A percentile compares a stretch with the other conserved stretches of the same genome.
Conservation (phyloP, 352 stramenopile species). For the Phytophthora podocarpi region DNA sequence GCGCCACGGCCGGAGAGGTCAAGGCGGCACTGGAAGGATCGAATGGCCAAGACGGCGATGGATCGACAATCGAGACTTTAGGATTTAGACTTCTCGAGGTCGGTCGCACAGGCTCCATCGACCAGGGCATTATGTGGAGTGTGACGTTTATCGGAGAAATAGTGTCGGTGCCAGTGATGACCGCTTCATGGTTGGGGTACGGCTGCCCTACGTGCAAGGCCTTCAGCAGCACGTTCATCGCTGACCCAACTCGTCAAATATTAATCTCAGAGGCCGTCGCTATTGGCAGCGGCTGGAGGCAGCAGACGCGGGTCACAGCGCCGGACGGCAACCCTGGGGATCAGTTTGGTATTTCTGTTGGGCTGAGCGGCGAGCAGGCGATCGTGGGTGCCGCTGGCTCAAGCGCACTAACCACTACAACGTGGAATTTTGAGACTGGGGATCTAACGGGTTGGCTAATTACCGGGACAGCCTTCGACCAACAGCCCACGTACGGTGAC, state of each 20-base stretch:
- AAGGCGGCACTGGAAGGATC: constrained; percentile 79
- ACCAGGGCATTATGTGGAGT: constrained; percentile 82
- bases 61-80: constrained; percentile 63
- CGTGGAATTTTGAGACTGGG: constrained; percentile 98
- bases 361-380: constrained; percentile 76
- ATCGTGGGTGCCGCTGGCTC: constrained; percentile 77
- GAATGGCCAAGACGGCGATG: constrained; percentile 39
- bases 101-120: constrained; percentile 61
- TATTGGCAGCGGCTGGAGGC: constrained; percentile 59
- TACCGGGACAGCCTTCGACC: constrained; percentile 93
- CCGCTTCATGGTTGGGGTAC: constrained; percentile 60
- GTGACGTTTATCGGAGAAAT: constrained; percentile 86
- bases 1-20: constrained; percentile 66
- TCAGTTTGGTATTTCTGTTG: constrained; percentile 76
- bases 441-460: constrained; percentile 93
- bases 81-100: constrained; percentile 79
- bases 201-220: constrained; percentile 70
- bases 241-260: constrained; percentile 62
- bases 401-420: constrained; percentile 83
- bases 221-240: constrained; percentile 74
- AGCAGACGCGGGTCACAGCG: constrained; percentile 62
- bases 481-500: constrained; percentile 96
- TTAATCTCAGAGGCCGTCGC: constrained; percentile 50
- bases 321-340: constrained; percentile 79
- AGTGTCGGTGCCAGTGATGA: constrained; percentile 61